Conservation (phyloP, 345 rosid species). For the Firmiana major region DNA sequence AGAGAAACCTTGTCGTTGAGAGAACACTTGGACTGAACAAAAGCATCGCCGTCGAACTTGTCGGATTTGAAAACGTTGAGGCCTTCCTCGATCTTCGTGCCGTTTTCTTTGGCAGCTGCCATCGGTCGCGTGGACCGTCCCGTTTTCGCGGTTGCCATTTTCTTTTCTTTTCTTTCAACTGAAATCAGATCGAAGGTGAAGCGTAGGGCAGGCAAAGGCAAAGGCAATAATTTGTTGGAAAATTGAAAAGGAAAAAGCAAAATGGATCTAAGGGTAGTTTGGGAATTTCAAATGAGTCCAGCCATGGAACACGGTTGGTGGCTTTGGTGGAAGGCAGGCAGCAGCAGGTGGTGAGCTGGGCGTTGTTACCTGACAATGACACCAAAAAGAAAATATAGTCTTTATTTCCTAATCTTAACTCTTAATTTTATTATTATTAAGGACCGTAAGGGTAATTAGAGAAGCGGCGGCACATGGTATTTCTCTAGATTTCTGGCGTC, state of each 20-base stretch:
- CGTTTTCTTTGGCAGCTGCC: slow-evolving; percentile 69
- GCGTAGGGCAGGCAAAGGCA: too few relatives aligned
- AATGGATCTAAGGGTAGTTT: neutral
- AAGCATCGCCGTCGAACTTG: slow-evolving; percentile 84
- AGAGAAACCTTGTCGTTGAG: slow-evolving; percentile 82
- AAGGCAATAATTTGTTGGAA: neutral
- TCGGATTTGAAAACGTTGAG: slow-evolving; percentile 84
- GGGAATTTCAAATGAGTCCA: neutral
- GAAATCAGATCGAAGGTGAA: neutral
- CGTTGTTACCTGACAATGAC: neutral
- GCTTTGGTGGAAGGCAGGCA: neutral
- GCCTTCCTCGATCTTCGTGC: slow-evolving; percentile 76
- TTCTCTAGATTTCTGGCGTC: too few relatives aligned
- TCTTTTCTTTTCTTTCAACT: neutral
- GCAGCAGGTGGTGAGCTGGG: neutral
- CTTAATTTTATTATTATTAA: too few relatives aligned
- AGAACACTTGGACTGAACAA: slow-evolving; percentile 90
- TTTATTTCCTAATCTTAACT: too few relatives aligned
- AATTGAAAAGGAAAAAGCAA: neutral
- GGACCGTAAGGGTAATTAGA: too few relatives aligned
- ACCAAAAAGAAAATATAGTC: neutral
- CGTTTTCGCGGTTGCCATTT: slow-evolving; percentile 56
- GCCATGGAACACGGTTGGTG: slow-evolving; percentile 9
- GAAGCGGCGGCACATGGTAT: too few relatives aligned
- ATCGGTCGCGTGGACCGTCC: slow-evolving; percentile 45